Conservation (phyloP, 169 alveolate species). For the Plasmodium malariae region DNA sequence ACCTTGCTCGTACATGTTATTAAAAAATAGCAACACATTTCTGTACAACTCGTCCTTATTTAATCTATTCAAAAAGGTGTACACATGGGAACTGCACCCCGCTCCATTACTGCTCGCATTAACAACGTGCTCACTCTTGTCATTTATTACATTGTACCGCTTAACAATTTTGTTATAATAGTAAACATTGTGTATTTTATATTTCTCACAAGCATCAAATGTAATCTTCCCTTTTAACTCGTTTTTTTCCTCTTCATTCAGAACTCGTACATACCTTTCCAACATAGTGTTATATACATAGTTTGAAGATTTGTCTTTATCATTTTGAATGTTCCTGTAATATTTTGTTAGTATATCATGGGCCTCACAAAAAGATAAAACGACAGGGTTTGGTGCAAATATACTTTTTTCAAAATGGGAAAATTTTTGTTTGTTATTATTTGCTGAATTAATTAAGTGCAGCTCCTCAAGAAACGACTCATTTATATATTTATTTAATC, state of each 20-base stretch:
- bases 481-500: not conserved
- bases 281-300: not conserved
- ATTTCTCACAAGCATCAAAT: constrained; percentile 9
- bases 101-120: not conserved
- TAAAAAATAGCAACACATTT: constrained; percentile 2
- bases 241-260: constrained; percentile 29
- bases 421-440: not conserved
- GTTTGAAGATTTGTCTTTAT: not conserved
- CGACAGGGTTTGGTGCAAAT: constrained; percentile 9
- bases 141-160: constrained; percentile 7
- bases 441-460: not conserved
- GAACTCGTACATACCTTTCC: not conserved
- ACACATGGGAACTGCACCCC: not conserved
- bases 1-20: constrained; percentile 11
- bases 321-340: not conserved
- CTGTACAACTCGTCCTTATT: constrained; percentile 36
- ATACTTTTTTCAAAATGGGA: not conserved
- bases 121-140: not conserved
- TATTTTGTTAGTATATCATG: constrained; percentile 21
- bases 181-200: constrained; percentile 25
- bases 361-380: constrained; percentile 50
- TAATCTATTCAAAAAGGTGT: constrained; percentile 11
- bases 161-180: constrained; percentile 20
- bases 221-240: constrained; percentile 5
- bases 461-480: not conserved